Percentiles rank a stretch among this genome's conserved stretches.
Evolutionary conservation across 208 protist genomes (phyloP).

Genomic region (Leishmania amazonensis): DNA sequence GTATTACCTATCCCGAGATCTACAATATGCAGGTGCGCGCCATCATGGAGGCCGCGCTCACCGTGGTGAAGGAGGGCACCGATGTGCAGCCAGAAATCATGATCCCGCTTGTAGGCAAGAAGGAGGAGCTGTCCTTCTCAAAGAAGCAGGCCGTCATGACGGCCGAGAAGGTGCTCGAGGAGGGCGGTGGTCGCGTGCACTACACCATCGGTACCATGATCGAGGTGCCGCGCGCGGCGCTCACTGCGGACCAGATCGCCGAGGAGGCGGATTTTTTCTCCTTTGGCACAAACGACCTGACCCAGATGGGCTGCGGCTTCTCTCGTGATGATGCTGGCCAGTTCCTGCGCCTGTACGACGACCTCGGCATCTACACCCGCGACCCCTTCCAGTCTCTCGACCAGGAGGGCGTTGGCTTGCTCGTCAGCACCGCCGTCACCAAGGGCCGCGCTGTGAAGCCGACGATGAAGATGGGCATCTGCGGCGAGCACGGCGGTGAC

Average conservation of each 20-base stretch:
- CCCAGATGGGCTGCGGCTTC: slow-evolving; percentile 96
- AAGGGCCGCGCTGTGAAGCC: slow-evolving; percentile 84
- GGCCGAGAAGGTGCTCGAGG: slow-evolving; percentile 62
- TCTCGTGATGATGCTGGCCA: slow-evolving; percentile 95
- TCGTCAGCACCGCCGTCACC: slow-evolving; percentile 89
- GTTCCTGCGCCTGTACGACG: slow-evolving; percentile 94
- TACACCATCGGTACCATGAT: slow-evolving; percentile 96
- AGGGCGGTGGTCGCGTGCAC: slow-evolving; percentile 44
- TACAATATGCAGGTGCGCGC: slow-evolving; percentile 95
- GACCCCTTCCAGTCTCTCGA: slow-evolving; percentile 96
- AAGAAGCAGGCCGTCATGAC: slow-evolving; percentile 69
- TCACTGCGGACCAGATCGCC: slow-evolving; percentile 92
- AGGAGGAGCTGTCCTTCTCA: slow-evolving; percentile 84
- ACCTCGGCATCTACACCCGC: slow-evolving; percentile 88
- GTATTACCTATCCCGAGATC: slow-evolving; percentile 94
- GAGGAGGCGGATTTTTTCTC: slow-evolving; percentile 95
- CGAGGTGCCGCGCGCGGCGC: slow-evolving; percentile 85
- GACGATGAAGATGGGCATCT: slow-evolving; percentile 93
- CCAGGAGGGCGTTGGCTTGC: slow-evolving; percentile 91
- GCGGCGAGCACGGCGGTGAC: slow-evolving; percentile 96
- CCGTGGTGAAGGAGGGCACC: slow-evolving; percentile 58
- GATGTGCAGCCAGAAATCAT: slow-evolving; percentile 90
- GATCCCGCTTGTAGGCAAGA: slow-evolving; percentile 91
- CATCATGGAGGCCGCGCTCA: slow-evolving; percentile 92
- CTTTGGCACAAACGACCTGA: slow-evolving; percentile 97